These are phyloP conservation scores for Hypoxylon sp. DNA, from an alignment of 2,329 filamentous ascomycete species.

Conservation along the genomic window DNA sequence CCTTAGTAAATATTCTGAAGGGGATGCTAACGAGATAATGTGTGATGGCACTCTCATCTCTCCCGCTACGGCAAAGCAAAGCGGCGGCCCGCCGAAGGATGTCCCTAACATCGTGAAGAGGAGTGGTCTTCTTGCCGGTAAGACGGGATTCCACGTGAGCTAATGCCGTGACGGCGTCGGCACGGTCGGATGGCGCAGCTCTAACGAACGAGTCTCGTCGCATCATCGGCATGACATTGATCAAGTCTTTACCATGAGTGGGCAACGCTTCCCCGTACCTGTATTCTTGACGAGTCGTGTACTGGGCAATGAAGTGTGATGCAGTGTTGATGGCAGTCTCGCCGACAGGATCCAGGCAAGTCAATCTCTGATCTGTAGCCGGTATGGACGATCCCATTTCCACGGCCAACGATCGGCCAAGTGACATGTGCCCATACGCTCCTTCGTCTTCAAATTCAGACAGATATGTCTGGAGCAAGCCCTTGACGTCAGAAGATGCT, in stretches of 20 bases:
- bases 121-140: constrained; percentile 76
- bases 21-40: constrained; percentile 93
- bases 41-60: constrained; percentile 82
- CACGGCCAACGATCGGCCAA: constrained; percentile 93
- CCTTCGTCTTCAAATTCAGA: constrained; percentile 95
- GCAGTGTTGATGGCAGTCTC: constrained; percentile 87
- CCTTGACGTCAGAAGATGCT: constrained; percentile 94
- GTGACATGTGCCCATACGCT: constrained; percentile 89
- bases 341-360: constrained; percentile 82
- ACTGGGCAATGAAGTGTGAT: constrained; percentile 96
- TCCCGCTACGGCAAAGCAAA: constrained; percentile 82
- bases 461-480: constrained; percentile 93
- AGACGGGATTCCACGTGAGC: constrained; percentile 81
- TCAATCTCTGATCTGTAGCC: constrained; percentile 85
- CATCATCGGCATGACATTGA: constrained; percentile 71
- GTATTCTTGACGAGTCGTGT: constrained; percentile 96
- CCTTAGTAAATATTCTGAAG: constrained; percentile 92
- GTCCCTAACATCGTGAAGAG: constrained; percentile 82
- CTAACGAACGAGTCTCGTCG: constrained; percentile 67
- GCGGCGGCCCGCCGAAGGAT: constrained; percentile 88
- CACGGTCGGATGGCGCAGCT: constrained; percentile 67
- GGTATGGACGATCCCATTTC: constrained; percentile 93
- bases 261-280: constrained; percentile 84
- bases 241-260: constrained; percentile 76
- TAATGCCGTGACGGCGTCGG: constrained; percentile 75